Conservation (phyloP, 116 monocot species). For the Trichopus zeylanicus region DNA sequence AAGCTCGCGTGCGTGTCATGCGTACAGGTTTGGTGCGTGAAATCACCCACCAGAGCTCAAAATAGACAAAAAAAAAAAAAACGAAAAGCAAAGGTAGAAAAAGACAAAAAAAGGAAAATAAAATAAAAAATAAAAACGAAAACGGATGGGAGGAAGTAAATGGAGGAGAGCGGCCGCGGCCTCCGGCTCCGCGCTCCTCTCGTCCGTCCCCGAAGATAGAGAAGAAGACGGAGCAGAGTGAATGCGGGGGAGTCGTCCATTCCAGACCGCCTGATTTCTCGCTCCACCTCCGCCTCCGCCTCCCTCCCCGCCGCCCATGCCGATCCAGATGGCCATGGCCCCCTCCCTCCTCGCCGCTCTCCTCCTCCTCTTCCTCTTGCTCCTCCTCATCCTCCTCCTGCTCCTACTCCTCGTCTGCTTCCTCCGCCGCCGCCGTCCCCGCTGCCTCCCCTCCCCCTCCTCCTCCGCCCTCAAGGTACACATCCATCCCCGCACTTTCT, state of each 20-base stretch:
- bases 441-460: not conserved
- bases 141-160: not conserved
- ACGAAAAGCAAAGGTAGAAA: not conserved
- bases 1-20: too few species aligned
- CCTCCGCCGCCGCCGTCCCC: not conserved
- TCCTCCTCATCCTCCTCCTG: conserved; percentile 33
- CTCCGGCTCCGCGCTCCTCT: too few species aligned
- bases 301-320: not conserved
- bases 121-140: too few species aligned
- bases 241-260: too few species aligned
- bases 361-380: conserved; percentile 29
- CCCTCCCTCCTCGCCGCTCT: conserved; percentile 24
- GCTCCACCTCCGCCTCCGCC: not conserved
- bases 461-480: not conserved
- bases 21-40: too few species aligned
- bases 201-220: too few species aligned
- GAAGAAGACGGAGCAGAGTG: not conserved
- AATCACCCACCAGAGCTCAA: too few species aligned
- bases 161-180: not conserved
- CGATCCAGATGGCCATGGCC: not conserved
- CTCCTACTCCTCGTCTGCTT: conserved; percentile 37
- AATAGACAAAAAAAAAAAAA: too few species aligned
- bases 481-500: too few species aligned
- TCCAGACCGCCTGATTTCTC: not conserved
- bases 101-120: too few species aligned